phyloP scores from a whole-genome alignment of 1,284 basidiomycete genomes.

The Cystobasidiaceae sp. region DNA sequence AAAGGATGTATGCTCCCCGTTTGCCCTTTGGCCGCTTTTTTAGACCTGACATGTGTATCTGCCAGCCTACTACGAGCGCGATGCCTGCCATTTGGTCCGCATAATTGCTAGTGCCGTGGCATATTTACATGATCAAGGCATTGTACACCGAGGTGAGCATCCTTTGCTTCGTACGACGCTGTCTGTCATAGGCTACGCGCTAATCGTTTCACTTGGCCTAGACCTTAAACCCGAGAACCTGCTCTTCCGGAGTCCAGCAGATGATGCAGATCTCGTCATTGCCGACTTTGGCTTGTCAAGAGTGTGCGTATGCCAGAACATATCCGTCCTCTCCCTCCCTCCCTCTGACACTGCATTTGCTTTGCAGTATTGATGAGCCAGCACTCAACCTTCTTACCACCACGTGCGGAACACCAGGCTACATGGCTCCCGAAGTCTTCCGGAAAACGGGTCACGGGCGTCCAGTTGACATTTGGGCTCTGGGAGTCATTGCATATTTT shows the following conservation, averaged over 20 bases:
- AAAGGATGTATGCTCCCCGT: slow-evolving; percentile 64
- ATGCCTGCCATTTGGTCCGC: slow-evolving; percentile 82
- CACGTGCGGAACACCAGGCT: slow-evolving; percentile 83
- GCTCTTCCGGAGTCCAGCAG: slow-evolving; percentile 77
- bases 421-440: slow-evolving; percentile 60
- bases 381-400: slow-evolving; percentile 85
- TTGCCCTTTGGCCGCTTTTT: too few species aligned
- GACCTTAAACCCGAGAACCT: slow-evolving; percentile 98
- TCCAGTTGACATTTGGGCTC: slow-evolving; percentile 65
- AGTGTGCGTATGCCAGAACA: slow-evolving; percentile 41
- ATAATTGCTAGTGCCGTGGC: slow-evolving; percentile 81
- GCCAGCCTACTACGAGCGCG: slow-evolving; percentile 50
- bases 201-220: too few species aligned
- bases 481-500: slow-evolving; percentile 88
- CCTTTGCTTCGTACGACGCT: too few species aligned
- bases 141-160: slow-evolving; percentile 81
- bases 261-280: slow-evolving; percentile 92
- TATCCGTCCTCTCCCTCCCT: slow-evolving; percentile 48
- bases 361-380: slow-evolving; percentile 68
- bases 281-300: slow-evolving; percentile 84
- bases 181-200: too few species aligned
- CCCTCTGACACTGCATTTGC: too few species aligned
- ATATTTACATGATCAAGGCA: slow-evolving; percentile 86
- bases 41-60: neutral
- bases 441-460: slow-evolving; percentile 91